Percentiles rank a stretch among this genome's conserved stretches.
phyloP scores from a whole-genome alignment of 2,329 filamentous ascomycete species.

The Rhinocladiella similis region DNA sequence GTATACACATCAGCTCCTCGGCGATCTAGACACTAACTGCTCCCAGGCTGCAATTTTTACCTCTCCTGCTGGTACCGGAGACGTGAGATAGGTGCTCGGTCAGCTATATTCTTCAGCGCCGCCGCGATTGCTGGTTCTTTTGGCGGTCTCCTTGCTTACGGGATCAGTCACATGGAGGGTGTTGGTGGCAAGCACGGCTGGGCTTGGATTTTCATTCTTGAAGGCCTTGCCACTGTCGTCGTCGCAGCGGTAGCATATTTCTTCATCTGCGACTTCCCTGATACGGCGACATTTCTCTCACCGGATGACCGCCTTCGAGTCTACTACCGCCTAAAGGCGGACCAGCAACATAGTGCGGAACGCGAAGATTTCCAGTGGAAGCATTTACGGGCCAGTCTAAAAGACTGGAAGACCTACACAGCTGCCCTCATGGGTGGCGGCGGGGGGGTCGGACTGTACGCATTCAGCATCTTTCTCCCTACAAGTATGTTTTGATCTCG shows the following conservation, averaged over 20 bases:
- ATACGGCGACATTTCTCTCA: conserved; percentile 48
- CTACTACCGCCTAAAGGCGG: conserved; percentile 40
- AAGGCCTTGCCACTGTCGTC: conserved; percentile 41
- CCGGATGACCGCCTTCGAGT: conserved; percentile 40
- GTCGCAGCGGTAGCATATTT: conserved; percentile 42
- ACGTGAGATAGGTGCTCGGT: conserved; percentile 58
- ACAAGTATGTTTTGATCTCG: too few species aligned
- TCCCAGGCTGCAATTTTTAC: conserved; percentile 35
- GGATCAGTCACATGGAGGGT: conserved; percentile 43
- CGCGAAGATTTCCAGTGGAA: conserved; percentile 44
- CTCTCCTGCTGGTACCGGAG: conserved; percentile 58
- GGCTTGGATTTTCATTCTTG: conserved; percentile 51
- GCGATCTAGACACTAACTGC: background rate
- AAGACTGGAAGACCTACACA: conserved; percentile 52
- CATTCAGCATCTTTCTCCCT: conserved; percentile 62
- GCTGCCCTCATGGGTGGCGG: conserved; percentile 48
- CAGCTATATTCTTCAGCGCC: conserved; percentile 56
- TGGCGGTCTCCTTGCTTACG: conserved; percentile 57
- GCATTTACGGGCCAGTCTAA: conserved; percentile 49
- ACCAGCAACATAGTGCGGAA: conserved; percentile 46
- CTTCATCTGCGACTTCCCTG: conserved; percentile 53
- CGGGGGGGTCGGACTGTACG: conserved; percentile 57
- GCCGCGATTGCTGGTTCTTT: conserved; percentile 57
- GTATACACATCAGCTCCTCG: too few species aligned
- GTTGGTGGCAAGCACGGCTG: conserved; percentile 41